These are phyloP conservation scores for Heterobasidion occidentale DNA, from an alignment of 1,284 basidiomycete genomes.

Conservation along the genomic window DNA sequence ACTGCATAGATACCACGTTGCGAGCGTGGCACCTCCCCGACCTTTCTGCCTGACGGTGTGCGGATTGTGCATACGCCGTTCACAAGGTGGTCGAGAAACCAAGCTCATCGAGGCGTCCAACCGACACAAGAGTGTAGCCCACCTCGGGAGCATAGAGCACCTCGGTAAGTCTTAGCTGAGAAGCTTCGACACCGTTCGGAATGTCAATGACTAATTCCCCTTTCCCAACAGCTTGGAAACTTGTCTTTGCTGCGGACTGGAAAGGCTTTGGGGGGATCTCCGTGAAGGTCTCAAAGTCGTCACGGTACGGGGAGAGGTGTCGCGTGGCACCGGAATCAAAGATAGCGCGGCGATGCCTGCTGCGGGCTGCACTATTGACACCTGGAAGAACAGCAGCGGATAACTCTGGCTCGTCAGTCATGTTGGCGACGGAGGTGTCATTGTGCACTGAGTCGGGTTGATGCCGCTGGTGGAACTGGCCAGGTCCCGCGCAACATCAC, in stretches of 20 bases:
- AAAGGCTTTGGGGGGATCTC: conserved; percentile 20
- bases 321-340: conserved; percentile 29
- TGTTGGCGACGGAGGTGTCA: background rate
- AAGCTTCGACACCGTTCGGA: too few species aligned
- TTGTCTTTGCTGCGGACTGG: too few species aligned
- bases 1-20: background rate
- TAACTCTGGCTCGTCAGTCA: background rate
- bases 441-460: background rate
- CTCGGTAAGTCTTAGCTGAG: conserved; percentile 21
- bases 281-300: conserved; percentile 22
- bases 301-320: conserved; percentile 32
- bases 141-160: conserved; percentile 27
- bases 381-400: background rate
- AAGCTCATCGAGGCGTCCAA: conserved; percentile 23
- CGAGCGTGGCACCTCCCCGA: background rate
- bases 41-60: background rate
- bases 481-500: background rate
- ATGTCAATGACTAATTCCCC: too few species aligned
- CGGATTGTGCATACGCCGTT: conserved; percentile 1
- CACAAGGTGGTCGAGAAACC: conserved; percentile 19
- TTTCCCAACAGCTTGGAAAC: too few species aligned
- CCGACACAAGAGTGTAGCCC: conserved; percentile 26
- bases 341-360: background rate
- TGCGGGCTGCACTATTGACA: background rate
- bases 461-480: background rate